Evolutionary conservation across 2,329 filamentous ascomycete species (phyloP), one percentile per base, ranked within the genome.

Genomic region (Penicillium sp.): DNA sequence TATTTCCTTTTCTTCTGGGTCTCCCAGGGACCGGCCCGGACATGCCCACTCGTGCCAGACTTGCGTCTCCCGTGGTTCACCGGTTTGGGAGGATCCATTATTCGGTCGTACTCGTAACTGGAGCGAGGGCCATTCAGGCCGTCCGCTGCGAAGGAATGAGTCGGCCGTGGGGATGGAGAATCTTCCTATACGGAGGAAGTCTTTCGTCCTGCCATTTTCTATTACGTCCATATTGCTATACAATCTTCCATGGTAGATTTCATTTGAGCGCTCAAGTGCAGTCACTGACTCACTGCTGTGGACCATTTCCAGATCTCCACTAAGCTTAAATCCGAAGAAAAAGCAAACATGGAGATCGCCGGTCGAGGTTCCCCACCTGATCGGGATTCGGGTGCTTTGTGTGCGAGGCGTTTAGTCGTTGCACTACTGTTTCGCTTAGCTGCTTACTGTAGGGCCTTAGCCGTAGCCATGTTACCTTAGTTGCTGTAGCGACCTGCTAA

Each of bases 281-380:
- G 22, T 22, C 22, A 22, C 22, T 22, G 22, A 22, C 22, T 22
- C 22, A 28, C 25, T 3, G 31, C 31, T 31, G 38, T 45, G 38
- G 37, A 55, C 49, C 52, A 45, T 15, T 45, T 25, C 48, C 20
- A 50, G 35, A 50, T 56, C 51, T 58, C 58, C 54, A 60, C 61
- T 58, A 58, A 63, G 59, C 57, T 63, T 61, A 61, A 58, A 59
- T 61, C 42, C 22, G 49, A 50, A 22, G 50, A 60, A 62, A 63
- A 63, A 63, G 61, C 61, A 63, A 63, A 61, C 58, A 63, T 63
- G 45, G 58, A 37, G 61, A 58, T 61, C 52, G 55, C 35, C 58
- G 60, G 57, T 49, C 22, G 51, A 34, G 22, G 48, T 52, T 47
- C 56, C 58, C 61, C 60, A 62, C 60, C 60, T 57, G 60, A 62